Base-by-base conservation (phyloP, 163 green algal species). In the Chlamydomonas reinhardtii region DNA sequence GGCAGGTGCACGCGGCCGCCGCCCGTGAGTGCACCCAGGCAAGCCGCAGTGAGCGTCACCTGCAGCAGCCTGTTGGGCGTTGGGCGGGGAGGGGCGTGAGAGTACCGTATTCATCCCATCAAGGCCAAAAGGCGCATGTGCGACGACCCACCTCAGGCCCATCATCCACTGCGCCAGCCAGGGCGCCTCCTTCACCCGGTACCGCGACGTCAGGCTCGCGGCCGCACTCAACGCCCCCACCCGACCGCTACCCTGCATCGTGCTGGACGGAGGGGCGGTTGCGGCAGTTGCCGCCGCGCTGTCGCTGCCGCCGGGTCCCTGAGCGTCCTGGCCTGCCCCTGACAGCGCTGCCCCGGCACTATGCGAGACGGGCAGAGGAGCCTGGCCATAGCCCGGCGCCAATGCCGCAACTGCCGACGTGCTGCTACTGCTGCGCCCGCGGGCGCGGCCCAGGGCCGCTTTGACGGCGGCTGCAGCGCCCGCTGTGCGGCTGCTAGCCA, bases 91-190 rank as follows among this genome's bases (percentile, higher is more conserved):
- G 16, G 4, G 2, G 29, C 29, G 25, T 72, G n/a, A n/a, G n/a
- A n/a, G n/a, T n/a, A n/a, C n/a, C n/a, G n/a, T n/a, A n/a, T n/a
- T n/a, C n/a, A n/a, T n/a, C n/a, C n/a, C n/a, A n/a, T n/a, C n/a
- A n/a, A n/a, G n/a, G n/a, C n/a, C n/a, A n/a, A n/a, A n/a, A n/a
- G n/a, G n/a, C n/a, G n/a, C n/a, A n/a, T n/a, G n/a, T n/a, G n/a
- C n/a, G n/a, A n/a, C n/a, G n/a, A 39, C 76, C 16, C 39, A 84
- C 64, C 76, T 71, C 19, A 75, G 9, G 4, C 17, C 76, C 62
- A 84, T 64, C 37, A 84, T 74, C 35, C 27, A 25, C 39, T n/a
- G 37, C 29, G 65, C 76, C 62, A 84, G 76, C 76, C 76, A 84
- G 4, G n/a, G 37, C 27, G 64, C 62, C 76, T 84, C 76, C 39